A percentile compares a stretch with the other conserved stretches of the same genome.
Conservation (phyloP, 164 flowering plant species). For the Berberis thunbergii region DNA sequence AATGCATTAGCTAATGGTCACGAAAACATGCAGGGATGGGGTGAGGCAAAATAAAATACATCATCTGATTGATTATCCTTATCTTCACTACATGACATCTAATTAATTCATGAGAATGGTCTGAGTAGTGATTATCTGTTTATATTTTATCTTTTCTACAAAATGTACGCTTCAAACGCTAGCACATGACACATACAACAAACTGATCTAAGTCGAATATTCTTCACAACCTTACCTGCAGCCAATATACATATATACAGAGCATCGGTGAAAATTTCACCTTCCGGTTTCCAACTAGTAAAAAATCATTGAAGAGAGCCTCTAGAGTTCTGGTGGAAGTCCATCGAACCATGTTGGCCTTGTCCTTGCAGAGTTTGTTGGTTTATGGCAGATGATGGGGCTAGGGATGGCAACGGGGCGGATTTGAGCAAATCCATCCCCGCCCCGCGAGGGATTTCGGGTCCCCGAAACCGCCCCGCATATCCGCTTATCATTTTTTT, state of each 20-base stretch:
- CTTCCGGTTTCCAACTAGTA: slow-evolving; percentile 1
- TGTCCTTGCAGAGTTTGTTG: slow-evolving; percentile 26
- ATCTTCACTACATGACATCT: not conserved
- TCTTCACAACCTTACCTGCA: slow-evolving; percentile 22
- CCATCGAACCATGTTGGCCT: slow-evolving; percentile 40
- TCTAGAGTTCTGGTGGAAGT: slow-evolving; percentile 36
- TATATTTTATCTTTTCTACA: no score
- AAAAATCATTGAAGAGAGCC: not conserved
- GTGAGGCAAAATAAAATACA: no score
- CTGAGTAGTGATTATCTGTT: not conserved
- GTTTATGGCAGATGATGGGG: slow-evolving; percentile 30
- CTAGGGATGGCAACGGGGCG: no score
- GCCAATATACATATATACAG: slow-evolving; percentile 22
- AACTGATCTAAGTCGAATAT: slow-evolving; percentile 6
- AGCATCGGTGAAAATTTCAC: slow-evolving; percentile 5
- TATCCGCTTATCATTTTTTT: no score
- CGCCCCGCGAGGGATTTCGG: no score
- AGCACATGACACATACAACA: not conserved
- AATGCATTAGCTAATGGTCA: no score
- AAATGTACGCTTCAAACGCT: not conserved
- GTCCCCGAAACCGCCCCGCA: no score
- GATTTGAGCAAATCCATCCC: no score
- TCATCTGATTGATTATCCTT: not conserved
- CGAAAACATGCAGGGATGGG: not conserved
- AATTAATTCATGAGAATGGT: not conserved